phyloP scores from a whole-genome alignment of 371 early-diverging fungal species.

The Mortierella sp. region DNA sequence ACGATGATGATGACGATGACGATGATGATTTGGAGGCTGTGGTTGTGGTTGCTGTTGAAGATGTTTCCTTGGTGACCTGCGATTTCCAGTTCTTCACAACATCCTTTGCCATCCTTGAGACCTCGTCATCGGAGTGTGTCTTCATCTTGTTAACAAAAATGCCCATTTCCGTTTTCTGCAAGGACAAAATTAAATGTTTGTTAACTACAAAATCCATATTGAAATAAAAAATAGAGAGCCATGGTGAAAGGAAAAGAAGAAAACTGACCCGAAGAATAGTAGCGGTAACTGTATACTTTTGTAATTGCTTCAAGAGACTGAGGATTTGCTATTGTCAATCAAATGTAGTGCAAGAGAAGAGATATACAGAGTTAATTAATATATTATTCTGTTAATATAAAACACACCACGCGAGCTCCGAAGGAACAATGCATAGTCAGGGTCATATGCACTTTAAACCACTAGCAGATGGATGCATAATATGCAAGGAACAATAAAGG shows the following conservation, averaged over 20 bases:
- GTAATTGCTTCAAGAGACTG: constrained; percentile 31
- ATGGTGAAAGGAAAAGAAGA: neutral
- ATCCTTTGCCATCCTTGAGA: constrained; percentile 74
- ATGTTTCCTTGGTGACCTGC: constrained; percentile 65
- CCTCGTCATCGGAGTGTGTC: constrained; percentile 66
- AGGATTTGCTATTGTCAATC: constrained; percentile 29
- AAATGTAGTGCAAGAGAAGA: neutral
- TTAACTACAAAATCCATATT: too few species aligned
- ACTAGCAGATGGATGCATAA: neutral
- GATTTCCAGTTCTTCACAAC: constrained; percentile 87
- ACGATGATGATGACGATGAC: constrained; percentile 10
- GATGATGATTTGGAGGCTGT: constrained; percentile 22
- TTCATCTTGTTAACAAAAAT: constrained; percentile 79
- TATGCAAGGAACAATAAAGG: neutral
- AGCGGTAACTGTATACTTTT: constrained; percentile 47
- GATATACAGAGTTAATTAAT: neutral
- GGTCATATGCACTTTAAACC: neutral
- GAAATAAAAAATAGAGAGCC: neutral
- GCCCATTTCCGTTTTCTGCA: constrained; percentile 82
- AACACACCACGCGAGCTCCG: constrained; percentile 25
- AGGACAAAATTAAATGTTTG: neutral
- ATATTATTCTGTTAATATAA: neutral
- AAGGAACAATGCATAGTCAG: neutral
- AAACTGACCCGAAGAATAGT: constrained; percentile 37
- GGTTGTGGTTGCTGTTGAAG: constrained; percentile 34